Evolutionary conservation across 495 filamentous ascomycete genomes (phyloP), one percentile per base, ranked within the genome.

Genomic region (Symbiotaphrina buchneri): DNA sequence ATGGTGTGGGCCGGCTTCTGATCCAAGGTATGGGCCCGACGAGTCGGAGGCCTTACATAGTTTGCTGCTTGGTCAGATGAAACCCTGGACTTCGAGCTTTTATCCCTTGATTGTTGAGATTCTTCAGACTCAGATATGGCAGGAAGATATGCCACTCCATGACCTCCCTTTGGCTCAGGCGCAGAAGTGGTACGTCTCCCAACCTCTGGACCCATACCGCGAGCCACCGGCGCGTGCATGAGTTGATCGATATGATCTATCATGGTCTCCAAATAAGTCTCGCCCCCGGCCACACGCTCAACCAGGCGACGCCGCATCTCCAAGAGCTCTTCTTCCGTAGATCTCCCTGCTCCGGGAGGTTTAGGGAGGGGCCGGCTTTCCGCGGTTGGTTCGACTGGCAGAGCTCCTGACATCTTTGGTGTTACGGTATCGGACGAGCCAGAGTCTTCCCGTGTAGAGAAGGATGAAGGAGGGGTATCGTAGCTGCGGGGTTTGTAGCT

Each of bases 161-260:
- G 32, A 34, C 13, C 32, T 5, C 26, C 32, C 21, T 11, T 50
- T 3, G 47, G 44, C 31, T 64, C 62, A 2, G 68, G 71, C 15
- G 74, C 68, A 15, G 71, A 73, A 4, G 57, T 51, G 5, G 52
- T 46, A 29, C 61, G 54, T 33, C 54, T 56, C 5, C 22, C 21
- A n/a, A 25, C 13, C 4, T 51, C 45, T 22, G 37, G 32, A 6
- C 52, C 36, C 28, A 41, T 20, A 33, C 46, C 10, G 41, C 39
- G n/a, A 23, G 39, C 11, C 38, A 31, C 22, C 28, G 55, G 54
- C 21, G 63, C 54, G 32, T 65, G 54, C 41, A 72, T 68, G 30
- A 74, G 48, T n/a, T 60, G 52, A 42, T 74, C 69, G 18, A 74
- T 51, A 32, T 73, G 61, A 1, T 55, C 53, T 24, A 77, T 66